Evolutionary conservation across 306 rosid species (phyloP), one percentile per base, ranked within the genome.

Genomic region (Psophocarpus tetragonolobus): DNA sequence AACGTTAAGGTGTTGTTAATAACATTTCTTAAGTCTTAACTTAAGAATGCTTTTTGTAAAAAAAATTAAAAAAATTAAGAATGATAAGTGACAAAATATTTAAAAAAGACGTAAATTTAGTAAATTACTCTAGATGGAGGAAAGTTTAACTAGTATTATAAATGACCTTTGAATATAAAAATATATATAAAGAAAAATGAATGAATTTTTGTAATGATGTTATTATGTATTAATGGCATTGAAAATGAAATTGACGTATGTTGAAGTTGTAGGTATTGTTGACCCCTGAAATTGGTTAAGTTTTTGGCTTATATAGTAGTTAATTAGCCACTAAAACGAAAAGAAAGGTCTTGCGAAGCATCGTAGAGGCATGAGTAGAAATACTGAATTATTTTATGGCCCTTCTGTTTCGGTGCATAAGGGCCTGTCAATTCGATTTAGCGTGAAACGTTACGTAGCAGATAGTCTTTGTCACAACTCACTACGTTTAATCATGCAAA

Each of bases 381-480:
- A 15, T 56, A 42, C 9, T 77, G 35, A 26, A 26, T 68, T 44
- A 50, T 53, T 77, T 67, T 38, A 5, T 33, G 42, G 58, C 45
- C 47, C 47, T 42, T 53, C 45, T 24, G 12, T 82, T 54, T 61
- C 14, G 45, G 57, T 3, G 79, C 12, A 11, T 12, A 15, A 20
- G 44, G 24, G 38, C 30, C 20, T 21, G 58, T 75, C 74, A 44
- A 21, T 48, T 74, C 64, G 7, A 61, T 74, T 26, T 41, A 35
- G 39, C 69, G 68, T 42, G 50, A 51, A 74, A 74, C 70, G 75
- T 74, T 57, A 69, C 41, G 81, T 17, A 73, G 73, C 61, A 23
- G 41, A 32, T 47, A 61, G 48, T 71, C 42, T 76, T 36, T 18
- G 15, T 47, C 54, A 41, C 4, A 33, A 66, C 17, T 47, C 54